Conservation (phyloP, 2,329 filamentous ascomycete genomes). For the Ceratocystis cacaofunesta region DNA sequence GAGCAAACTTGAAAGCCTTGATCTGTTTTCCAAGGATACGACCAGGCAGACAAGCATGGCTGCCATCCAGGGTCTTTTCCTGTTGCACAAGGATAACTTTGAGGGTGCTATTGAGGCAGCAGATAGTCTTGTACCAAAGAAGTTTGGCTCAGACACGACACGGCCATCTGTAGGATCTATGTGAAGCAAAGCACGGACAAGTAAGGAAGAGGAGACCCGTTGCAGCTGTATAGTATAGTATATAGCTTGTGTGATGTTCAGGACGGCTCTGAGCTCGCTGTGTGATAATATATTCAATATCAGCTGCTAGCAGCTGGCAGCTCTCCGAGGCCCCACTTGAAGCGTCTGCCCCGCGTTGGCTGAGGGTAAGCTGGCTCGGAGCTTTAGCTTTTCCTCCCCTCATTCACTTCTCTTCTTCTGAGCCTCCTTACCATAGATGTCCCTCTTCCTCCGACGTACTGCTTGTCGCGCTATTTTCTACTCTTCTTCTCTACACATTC, state of each 20-base stretch:
- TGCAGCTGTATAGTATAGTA: neutral
- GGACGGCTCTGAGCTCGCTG: neutral
- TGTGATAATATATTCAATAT: neutral
- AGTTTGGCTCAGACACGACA: conserved; percentile 33
- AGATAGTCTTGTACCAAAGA: conserved; percentile 46
- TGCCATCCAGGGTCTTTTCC: conserved; percentile 80
- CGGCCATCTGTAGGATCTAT: conserved; percentile 15
- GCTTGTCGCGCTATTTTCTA: neutral
- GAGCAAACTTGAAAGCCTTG: conserved; percentile 49
- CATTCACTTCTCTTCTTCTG: neutral
- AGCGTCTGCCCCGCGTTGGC: conserved; percentile 11
- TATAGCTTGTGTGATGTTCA: neutral
- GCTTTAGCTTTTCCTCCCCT: neutral
- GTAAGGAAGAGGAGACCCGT: neutral
- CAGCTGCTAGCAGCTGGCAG: neutral
- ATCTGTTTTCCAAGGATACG: conserved; percentile 46
- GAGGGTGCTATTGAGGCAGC: conserved; percentile 73
- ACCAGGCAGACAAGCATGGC: conserved; percentile 62
- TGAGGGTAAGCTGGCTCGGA: conserved; percentile 12
- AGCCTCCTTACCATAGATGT: conserved; percentile 3
- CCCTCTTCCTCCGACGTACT: conserved; percentile 4
- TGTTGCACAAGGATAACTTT: conserved; percentile 89
- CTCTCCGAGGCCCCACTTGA: neutral
- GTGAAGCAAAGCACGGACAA: neutral
- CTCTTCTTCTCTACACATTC: neutral